These are phyloP conservation scores for Obelidium mucronatum DNA, from an alignment of 192 early-diverging fungal genomes.

Conservation along the genomic window DNA sequence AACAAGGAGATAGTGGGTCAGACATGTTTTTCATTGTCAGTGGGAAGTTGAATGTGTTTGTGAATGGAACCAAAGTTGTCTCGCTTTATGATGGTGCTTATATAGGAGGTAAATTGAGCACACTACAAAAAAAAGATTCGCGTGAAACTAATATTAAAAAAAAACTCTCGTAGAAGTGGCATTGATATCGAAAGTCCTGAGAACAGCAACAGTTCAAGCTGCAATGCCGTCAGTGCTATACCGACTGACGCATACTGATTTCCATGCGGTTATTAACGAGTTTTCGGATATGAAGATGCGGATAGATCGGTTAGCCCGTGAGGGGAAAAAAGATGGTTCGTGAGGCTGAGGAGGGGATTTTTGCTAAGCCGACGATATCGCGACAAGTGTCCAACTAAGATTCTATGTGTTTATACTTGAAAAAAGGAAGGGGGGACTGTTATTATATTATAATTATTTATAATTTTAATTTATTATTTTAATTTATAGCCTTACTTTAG, in stretches of 20 bases:
- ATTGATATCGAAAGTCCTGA: neutral
- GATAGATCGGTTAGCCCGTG: slow-evolving; percentile 7
- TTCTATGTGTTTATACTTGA: too few relatives aligned
- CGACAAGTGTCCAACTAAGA: too few relatives aligned
- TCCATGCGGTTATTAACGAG: slow-evolving; percentile 10
- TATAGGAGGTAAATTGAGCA: slow-evolving; percentile 13
- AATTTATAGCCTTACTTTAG: too few relatives aligned
- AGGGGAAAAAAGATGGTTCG: slow-evolving; percentile 12
- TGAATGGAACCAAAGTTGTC: slow-evolving; percentile 41
- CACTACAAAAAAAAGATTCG: too few relatives aligned
- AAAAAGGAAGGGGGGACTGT: too few relatives aligned
- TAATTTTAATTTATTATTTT: too few relatives aligned
- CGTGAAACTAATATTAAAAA: too few relatives aligned
- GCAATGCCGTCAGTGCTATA: slow-evolving; percentile 22
- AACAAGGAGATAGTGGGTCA: slow-evolving; percentile 42
- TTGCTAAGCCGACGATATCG: too few relatives aligned
- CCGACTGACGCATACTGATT: slow-evolving; percentile 10
- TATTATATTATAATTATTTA: too few relatives aligned
- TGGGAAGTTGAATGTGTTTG: slow-evolving; percentile 50
- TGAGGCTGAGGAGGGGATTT: neutral
- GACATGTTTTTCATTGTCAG: slow-evolving; percentile 60
- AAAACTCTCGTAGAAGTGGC: neutral
- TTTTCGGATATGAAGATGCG: slow-evolving; percentile 22
- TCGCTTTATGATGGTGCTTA: slow-evolving; percentile 32
- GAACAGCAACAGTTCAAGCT: slow-evolving; percentile 16